A percentile compares a stretch with the other conserved stretches of the same genome.
Evolutionary conservation across 2,329 filamentous ascomycete genomes (phyloP).

Genomic region (Alternaria sp.): DNA sequence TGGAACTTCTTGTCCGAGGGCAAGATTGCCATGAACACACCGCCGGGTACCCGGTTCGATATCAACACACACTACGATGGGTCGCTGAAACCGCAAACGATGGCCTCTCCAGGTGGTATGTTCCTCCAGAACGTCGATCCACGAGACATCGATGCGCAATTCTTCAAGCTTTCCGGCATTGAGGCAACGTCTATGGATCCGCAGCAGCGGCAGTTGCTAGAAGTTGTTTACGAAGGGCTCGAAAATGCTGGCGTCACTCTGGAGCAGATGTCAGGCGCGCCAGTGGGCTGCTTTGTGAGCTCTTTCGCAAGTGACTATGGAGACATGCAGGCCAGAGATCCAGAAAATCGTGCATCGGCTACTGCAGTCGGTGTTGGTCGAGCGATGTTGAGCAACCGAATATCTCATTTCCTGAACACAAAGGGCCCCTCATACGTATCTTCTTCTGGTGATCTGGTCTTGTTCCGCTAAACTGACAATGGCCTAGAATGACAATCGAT

Average conservation of each 20-base stretch:
- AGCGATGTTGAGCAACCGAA: slow-evolving; percentile 27
- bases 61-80: slow-evolving; percentile 18
- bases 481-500: slow-evolving; percentile 31
- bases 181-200: slow-evolving; percentile 35
- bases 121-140: slow-evolving; percentile 22
- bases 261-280: slow-evolving; percentile 5
- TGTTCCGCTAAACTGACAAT: too few relatives aligned
- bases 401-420: slow-evolving; percentile 34
- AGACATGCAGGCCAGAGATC: background rate
- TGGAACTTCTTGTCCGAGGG: slow-evolving; percentile 43
- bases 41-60: slow-evolving; percentile 41
- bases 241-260: slow-evolving; percentile 20
- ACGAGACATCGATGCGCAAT: slow-evolving; percentile 24
- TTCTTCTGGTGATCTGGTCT: too few relatives aligned
- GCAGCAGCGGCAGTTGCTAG: slow-evolving; percentile 27
- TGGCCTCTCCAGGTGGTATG: slow-evolving; percentile 40
- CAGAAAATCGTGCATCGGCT: slow-evolving; percentile 5
- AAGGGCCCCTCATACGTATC: slow-evolving; percentile 21
- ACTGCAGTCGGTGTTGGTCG: slow-evolving; percentile 7
- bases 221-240: slow-evolving; percentile 30
- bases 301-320: slow-evolving; percentile 1
- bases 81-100: slow-evolving; percentile 38
- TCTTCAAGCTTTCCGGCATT: slow-evolving; percentile 22
- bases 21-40: slow-evolving; percentile 3
- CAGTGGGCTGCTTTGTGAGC: slow-evolving; percentile 18